Percentiles rank a stretch among this genome's conserved stretches.
Evolutionary conservation across 352 stramenopile genomes (phyloP).

Genomic region (Peronospora belbahrii): DNA sequence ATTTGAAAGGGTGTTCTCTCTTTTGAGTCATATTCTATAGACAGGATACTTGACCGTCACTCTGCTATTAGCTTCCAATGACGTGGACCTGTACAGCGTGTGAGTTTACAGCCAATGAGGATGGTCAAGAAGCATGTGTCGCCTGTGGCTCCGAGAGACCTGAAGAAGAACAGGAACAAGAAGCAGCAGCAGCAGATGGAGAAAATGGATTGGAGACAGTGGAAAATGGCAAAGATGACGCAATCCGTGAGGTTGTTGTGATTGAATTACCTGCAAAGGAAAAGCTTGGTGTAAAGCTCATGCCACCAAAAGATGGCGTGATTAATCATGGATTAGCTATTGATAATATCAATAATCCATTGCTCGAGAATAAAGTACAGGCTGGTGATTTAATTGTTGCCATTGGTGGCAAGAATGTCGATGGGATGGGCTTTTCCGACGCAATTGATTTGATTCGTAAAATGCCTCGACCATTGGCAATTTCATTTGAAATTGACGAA

Average conservation of each 20-base stretch:
- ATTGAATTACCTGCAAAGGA: slow-evolving; percentile 80
- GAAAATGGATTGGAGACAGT: slow-evolving; percentile 1
- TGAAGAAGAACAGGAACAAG: slow-evolving; percentile 21
- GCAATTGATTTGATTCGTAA: slow-evolving; percentile 83
- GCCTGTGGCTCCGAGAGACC: slow-evolving; percentile 48
- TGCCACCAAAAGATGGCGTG: slow-evolving; percentile 73
- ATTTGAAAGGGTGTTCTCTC: too few relatives aligned
- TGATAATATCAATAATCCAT: slow-evolving; percentile 83
- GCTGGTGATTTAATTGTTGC: slow-evolving; percentile 78
- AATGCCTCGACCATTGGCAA: slow-evolving; percentile 64
- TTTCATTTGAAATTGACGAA: slow-evolving; percentile 79
- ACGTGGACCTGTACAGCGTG: slow-evolving; percentile 53
- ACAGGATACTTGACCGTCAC: slow-evolving; percentile 8
- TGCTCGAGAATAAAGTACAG: slow-evolving; percentile 77
- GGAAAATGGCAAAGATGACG: slow-evolving; percentile 5
- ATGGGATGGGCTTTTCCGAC: slow-evolving; percentile 75
- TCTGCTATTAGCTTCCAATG: slow-evolving; percentile 24
- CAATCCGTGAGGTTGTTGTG: slow-evolving; percentile 45
- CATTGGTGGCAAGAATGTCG: slow-evolving; percentile 66
- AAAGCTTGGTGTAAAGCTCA: slow-evolving; percentile 82
- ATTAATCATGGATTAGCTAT: slow-evolving; percentile 79
- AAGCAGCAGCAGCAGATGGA: too few relatives aligned
- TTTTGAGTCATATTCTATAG: too few relatives aligned
- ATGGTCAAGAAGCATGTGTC: slow-evolving; percentile 46
- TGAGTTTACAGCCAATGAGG: slow-evolving; percentile 57